phyloP scores from a whole-genome alignment of 2,329 filamentous ascomycete genomes.

The Claviceps africana region DNA sequence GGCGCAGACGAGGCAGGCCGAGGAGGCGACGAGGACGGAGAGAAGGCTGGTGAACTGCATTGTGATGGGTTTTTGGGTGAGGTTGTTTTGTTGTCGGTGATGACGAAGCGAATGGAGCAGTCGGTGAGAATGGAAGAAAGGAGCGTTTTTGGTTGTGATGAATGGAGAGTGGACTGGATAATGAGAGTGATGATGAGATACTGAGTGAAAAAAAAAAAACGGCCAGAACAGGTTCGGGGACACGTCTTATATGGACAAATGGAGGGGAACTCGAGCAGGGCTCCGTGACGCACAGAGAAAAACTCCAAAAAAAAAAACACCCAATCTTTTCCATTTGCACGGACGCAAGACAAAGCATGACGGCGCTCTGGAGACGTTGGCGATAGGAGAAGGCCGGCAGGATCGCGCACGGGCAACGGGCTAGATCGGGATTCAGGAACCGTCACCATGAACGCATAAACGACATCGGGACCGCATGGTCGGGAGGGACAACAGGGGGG shows the following conservation, averaged over 20 bases:
- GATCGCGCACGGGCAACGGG: background rate
- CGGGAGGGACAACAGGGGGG: too few relatives aligned
- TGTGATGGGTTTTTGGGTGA: background rate
- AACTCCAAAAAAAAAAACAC: background rate
- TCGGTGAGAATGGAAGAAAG: too few relatives aligned
- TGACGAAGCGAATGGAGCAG: background rate
- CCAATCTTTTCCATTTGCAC: too few relatives aligned
- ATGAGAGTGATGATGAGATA: background rate
- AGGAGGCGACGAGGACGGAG: conserved; percentile 1
- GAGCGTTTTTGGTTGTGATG: background rate
- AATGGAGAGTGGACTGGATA: background rate
- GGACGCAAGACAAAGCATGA: background rate
- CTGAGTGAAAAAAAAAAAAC: too few relatives aligned
- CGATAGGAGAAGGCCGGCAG: background rate
- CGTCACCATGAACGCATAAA: background rate
- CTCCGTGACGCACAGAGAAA: background rate
- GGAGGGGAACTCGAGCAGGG: background rate
- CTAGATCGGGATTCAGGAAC: background rate
- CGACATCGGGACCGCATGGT: background rate
- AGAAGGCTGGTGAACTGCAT: conserved; percentile 3
- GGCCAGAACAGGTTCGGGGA: background rate
- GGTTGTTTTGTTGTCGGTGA: background rate
- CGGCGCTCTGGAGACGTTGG: background rate
- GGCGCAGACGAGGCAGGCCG: conserved; percentile 2
- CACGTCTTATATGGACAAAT: background rate